Conservation (phyloP, 2,329 filamentous ascomycete genomes). For the Lachnellula cervina region DNA sequence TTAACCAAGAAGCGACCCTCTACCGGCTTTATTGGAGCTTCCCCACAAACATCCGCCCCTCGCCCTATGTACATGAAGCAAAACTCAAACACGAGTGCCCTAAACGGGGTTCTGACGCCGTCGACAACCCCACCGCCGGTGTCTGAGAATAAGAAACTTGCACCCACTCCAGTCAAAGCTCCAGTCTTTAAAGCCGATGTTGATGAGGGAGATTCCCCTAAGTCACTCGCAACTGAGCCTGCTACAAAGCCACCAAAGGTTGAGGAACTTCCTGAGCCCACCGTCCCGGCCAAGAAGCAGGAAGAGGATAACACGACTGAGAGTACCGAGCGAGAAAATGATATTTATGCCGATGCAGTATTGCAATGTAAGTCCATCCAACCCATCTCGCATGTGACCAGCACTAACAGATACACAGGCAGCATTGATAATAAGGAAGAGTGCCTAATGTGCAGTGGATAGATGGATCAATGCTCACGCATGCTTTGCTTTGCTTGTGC, state of each 20-base stretch:
- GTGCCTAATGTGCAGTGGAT: constrained; percentile 97
- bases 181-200: constrained; percentile 72
- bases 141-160: constrained; percentile 34
- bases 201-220: constrained; percentile 74
- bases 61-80: constrained; percentile 62
- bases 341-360: constrained; percentile 93
- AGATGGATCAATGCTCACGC: constrained; percentile 26
- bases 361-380: constrained; percentile 67
- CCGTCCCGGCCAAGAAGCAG: constrained; percentile 52
- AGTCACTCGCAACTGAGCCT: constrained; percentile 70
- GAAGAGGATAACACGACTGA: constrained; percentile 69
- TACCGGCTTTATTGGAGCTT: constrained; percentile 27
- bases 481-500: constrained; percentile 14
- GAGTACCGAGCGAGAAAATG: constrained; percentile 69
- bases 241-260: constrained; percentile 50
- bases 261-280: constrained; percentile 59
- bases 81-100: constrained; percentile 35
- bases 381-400: constrained; percentile 1
- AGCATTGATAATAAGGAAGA: constrained; percentile 96
- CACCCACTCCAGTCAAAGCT: constrained; percentile 51
- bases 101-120: constrained; percentile 65
- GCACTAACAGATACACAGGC: constrained; percentile 45
- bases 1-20: constrained; percentile 65
- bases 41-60: constrained; percentile 58
- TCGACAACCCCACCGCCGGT: constrained; percentile 60